A percentile compares a stretch with the other conserved stretches of the same genome.
Conservation (phyloP, 441 rosid genomes). For the Gossypium schwendimanii region DNA sequence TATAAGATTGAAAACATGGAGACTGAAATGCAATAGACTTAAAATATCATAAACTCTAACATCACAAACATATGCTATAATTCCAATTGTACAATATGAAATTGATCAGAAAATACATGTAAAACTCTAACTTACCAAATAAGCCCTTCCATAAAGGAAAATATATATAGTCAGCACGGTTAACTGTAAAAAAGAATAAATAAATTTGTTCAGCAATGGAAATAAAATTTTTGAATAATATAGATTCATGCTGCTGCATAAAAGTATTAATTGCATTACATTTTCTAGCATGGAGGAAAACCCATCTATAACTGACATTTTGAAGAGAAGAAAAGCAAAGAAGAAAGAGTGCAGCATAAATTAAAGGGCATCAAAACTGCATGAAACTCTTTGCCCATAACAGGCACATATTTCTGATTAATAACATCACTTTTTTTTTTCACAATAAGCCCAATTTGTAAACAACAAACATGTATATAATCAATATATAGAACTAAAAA, state of each 20-base stretch:
- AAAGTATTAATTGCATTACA: neutral
- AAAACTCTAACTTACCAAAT: constrained; percentile 64
- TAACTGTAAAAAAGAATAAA: constrained; percentile 57
- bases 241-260: neutral
- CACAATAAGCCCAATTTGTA: neutral
- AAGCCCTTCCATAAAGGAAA: constrained; percentile 88
- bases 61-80: constrained; percentile 1
- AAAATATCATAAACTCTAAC: neutral
- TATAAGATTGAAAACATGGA: neutral
- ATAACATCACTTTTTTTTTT: neutral
- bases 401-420: neutral
- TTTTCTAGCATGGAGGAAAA: neutral
- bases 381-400: neutral
- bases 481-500: neutral
- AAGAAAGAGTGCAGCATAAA: neutral
- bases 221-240: neutral
- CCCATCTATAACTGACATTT: neutral
- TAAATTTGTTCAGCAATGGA: neutral
- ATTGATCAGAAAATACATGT: neutral
- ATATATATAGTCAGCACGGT: constrained; percentile 83
- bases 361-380: neutral
- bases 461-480: neutral
- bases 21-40: neutral
- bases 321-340: neutral
- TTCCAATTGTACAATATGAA: neutral